A percentile compares a stretch with the other conserved stretches of the same genome.
Evolutionary conservation across 2,329 filamentous ascomycete genomes (phyloP).

Genomic region (Rhinocladiella similis): DNA sequence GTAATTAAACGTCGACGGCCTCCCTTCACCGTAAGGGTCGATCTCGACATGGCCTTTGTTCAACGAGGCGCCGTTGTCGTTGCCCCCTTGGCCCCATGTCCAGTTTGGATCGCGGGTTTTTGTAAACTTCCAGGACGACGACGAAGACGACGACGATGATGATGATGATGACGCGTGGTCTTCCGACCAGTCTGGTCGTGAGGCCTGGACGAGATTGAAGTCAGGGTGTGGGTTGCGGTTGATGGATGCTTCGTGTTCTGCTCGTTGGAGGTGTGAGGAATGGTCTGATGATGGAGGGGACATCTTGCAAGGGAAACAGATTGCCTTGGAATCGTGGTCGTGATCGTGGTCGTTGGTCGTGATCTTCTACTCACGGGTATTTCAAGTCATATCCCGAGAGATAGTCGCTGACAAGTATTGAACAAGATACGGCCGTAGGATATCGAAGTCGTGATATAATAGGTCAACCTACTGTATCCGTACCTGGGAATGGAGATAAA

Average conservation of each 20-base stretch:
- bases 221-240: conserved; percentile 1
- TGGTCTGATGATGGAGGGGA: too few relatives aligned
- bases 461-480: too few relatives aligned
- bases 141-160: too few relatives aligned
- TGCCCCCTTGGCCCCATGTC: conserved; percentile 4
- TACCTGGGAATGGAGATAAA: too few relatives aligned
- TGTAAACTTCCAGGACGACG: not conserved
- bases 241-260: not conserved
- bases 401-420: too few relatives aligned
- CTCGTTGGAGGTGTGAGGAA: not conserved
- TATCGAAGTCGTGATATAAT: too few relatives aligned
- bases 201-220: not conserved
- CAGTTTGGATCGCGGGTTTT: not conserved
- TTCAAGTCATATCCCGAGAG: too few relatives aligned
- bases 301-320: too few relatives aligned
- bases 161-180: not conserved
- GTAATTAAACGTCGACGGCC: conserved; percentile 74
- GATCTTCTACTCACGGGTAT: too few relatives aligned
- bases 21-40: conserved; percentile 70
- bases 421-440: too few relatives aligned
- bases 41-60: conserved; percentile 10
- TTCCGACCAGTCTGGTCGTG: not conserved
- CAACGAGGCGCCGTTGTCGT: conserved; percentile 41
- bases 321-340: too few relatives aligned
- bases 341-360: too few relatives aligned